phyloP scores from a whole-genome alignment of 2,329 filamentous ascomycete genomes.

The Periconia sp. region DNA sequence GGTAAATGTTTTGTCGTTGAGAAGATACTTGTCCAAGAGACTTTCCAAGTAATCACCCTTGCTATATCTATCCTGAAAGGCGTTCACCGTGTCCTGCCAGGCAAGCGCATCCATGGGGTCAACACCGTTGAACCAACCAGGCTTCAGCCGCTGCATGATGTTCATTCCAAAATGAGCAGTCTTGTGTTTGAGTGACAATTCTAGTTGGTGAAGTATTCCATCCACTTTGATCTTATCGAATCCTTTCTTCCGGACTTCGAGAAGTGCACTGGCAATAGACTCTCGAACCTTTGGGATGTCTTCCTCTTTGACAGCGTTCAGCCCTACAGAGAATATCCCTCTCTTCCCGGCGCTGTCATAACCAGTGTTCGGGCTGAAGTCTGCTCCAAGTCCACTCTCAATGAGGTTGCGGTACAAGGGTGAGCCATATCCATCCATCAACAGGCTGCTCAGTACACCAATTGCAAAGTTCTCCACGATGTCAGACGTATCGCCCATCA shows the following conservation, averaged over 20 bases:
- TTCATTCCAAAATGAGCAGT: conserved; percentile 93
- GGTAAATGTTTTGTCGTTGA: conserved; percentile 84
- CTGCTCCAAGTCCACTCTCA: conserved; percentile 86
- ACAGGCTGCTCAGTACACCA: conserved; percentile 77
- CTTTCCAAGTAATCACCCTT: conserved; percentile 82
- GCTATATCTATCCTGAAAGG: conserved; percentile 79
- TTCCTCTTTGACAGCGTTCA: conserved; percentile 85
- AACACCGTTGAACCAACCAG: conserved; percentile 93
- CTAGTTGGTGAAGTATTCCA: conserved; percentile 90
- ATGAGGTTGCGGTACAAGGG: conserved; percentile 89
- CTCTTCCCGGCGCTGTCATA: conserved; percentile 80
- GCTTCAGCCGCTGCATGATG: conserved; percentile 85
- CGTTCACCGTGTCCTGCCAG: conserved; percentile 86
- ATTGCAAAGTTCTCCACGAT: conserved; percentile 88
- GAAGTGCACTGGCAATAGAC: conserved; percentile 74
- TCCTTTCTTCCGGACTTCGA: conserved; percentile 72
- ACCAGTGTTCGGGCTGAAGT: conserved; percentile 93
- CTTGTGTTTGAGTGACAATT: conserved; percentile 94
- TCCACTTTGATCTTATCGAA: conserved; percentile 92
- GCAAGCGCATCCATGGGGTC: conserved; percentile 90
- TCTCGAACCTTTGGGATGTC: conserved; percentile 79
- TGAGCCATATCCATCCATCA: conserved; percentile 95
- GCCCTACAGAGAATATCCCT: conserved; percentile 86
- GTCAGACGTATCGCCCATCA: conserved; percentile 81
- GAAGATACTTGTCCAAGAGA: conserved; percentile 85